phyloP scores from a whole-genome alignment of 2,329 filamentous ascomycete genomes.

The Ascochyta rabiei region DNA sequence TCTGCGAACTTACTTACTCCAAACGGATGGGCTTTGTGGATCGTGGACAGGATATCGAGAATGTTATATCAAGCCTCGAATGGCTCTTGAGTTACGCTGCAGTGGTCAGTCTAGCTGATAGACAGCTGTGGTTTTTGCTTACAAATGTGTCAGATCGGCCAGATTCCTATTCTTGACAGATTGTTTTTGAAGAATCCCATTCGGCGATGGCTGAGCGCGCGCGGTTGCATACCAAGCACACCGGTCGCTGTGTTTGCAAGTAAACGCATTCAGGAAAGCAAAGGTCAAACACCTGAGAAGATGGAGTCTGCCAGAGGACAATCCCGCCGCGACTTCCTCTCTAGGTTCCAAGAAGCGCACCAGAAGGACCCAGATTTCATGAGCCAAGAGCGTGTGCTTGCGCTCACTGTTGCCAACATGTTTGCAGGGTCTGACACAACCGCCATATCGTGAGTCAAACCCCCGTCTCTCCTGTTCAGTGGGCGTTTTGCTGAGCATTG shows the following conservation, averaged over 20 bases:
- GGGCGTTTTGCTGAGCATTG: neutral
- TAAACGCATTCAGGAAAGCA: conserved; percentile 12
- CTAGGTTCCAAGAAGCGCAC: conserved; percentile 20
- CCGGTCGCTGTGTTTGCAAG: conserved; percentile 18
- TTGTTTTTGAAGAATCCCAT: conserved; percentile 21
- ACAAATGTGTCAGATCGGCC: conserved; percentile 9
- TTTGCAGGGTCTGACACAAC: conserved; percentile 42
- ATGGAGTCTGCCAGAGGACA: neutral
- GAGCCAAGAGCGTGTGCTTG: conserved; percentile 19
- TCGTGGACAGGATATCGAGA: conserved; percentile 20
- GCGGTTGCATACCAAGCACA: conserved; percentile 7
- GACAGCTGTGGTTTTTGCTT: neutral
- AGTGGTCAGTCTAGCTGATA: conserved; percentile 7
- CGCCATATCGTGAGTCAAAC: conserved; percentile 28
- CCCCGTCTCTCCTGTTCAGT: neutral
- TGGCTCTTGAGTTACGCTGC: conserved; percentile 17
- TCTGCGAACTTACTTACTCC: conserved; percentile 36
- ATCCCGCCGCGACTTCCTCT: conserved; percentile 15
- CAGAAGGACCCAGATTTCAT: conserved; percentile 20
- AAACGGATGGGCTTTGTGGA: conserved; percentile 27
- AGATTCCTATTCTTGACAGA: conserved; percentile 17
- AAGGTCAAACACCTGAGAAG: neutral
- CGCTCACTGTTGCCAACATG: conserved; percentile 21
- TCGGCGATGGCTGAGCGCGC: conserved; percentile 14
- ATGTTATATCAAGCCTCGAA: conserved; percentile 16